phyloP scores from a whole-genome alignment of 2,329 filamentous ascomycete species.

The Fusarium sp. region DNA sequence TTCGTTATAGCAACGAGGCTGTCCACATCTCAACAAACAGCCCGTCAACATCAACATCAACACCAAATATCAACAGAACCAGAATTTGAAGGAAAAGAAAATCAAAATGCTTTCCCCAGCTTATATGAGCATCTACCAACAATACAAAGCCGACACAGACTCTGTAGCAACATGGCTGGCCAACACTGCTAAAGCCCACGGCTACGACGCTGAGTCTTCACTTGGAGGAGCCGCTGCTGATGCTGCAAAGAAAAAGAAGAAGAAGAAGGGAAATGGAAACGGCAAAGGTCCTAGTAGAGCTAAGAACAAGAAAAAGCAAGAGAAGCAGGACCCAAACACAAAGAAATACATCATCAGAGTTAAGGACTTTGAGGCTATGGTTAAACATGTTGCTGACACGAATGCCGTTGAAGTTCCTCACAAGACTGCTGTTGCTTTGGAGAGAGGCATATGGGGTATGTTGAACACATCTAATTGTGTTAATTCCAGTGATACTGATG shows the following conservation, averaged over 20 bases:
- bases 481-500: background rate
- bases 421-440: conserved; percentile 13
- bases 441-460: conserved; percentile 26
- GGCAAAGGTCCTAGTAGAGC: background rate
- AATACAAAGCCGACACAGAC: conserved; percentile 37
- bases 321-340: background rate
- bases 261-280: conserved; percentile 9
- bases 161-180: conserved; percentile 27
- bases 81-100: too few species aligned
- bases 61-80: background rate
- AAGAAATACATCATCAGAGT: conserved; percentile 17
- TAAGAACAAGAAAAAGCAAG: background rate
- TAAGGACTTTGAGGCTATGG: conserved; percentile 32
- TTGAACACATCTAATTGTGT: background rate
- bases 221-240: background rate
- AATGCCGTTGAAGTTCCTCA: conserved; percentile 19
- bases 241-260: background rate
- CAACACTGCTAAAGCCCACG: conserved; percentile 24
- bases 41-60: background rate
- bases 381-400: conserved; percentile 10
- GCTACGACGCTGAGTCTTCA: background rate
- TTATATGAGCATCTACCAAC: conserved; percentile 13
- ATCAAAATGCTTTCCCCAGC: background rate
- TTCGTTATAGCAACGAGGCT: background rate
- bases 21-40: background rate